A percentile compares a stretch with the other conserved stretches of the same genome.
phyloP scores from a whole-genome alignment of 805 yeast genomes.

The Blastobotrys americana region DNA sequence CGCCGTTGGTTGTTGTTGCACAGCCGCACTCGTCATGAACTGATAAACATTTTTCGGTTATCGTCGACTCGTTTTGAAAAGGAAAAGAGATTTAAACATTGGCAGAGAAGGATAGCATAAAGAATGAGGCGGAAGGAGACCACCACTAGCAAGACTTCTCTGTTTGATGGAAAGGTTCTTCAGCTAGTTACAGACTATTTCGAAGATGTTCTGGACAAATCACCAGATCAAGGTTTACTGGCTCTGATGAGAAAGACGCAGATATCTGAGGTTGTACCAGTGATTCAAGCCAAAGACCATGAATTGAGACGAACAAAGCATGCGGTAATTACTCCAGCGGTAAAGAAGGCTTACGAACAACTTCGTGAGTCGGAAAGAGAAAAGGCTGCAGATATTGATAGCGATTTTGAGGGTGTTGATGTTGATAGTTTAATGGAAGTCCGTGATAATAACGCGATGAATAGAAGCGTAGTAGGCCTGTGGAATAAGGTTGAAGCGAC shows the following conservation, averaged over 20 bases:
- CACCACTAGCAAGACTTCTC: background rate
- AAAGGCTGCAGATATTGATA: slow-evolving; percentile 27
- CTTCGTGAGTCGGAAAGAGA: slow-evolving; percentile 61
- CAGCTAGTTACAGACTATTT: background rate
- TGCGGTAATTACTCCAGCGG: slow-evolving; percentile 51
- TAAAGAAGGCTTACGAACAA: slow-evolving; percentile 50
- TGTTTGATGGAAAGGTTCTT: background rate
- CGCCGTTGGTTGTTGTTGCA: no score
- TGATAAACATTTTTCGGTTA: no score
- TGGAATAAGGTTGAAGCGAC: slow-evolving; percentile 40
- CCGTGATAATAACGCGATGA: slow-evolving; percentile 53
- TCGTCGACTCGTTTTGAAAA: no score
- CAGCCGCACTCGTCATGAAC: no score
- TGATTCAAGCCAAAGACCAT: slow-evolving; percentile 30
- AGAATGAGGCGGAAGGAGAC: background rate
- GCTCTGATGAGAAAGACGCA: slow-evolving; percentile 36
- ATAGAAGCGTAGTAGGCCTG: slow-evolving; percentile 63
- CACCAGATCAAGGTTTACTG: slow-evolving; percentile 19
- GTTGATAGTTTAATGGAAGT: slow-evolving; percentile 55
- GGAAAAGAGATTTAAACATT: no score
- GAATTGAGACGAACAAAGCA: slow-evolving; percentile 65
- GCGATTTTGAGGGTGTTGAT: slow-evolving; percentile 35
- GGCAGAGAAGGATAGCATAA: no score
- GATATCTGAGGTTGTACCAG: slow-evolving; percentile 27
- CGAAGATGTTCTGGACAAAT: background rate